phyloP scores from a whole-genome alignment of 352 stramenopile species.

The Phytophthora parvispora region DNA sequence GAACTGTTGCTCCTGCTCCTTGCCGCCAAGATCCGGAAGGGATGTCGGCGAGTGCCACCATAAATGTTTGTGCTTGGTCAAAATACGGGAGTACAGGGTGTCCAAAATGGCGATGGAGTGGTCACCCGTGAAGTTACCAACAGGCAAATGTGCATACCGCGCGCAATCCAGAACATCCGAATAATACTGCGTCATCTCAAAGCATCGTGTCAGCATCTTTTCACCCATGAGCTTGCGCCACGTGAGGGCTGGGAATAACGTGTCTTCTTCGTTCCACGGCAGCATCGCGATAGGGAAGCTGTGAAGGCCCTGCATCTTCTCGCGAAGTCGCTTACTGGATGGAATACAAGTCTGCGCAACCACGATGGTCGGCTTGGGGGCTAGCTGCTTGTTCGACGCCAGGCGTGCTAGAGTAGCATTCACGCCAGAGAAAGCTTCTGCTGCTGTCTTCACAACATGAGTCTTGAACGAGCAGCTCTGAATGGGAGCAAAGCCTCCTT shows the following conservation, averaged over 20 bases:
- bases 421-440: slow-evolving; percentile 84
- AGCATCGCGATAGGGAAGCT: slow-evolving; percentile 95
- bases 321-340: slow-evolving; percentile 71
- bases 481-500: slow-evolving; percentile 42
- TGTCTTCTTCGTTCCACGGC: slow-evolving; percentile 83
- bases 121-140: slow-evolving; percentile 96
- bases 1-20: slow-evolving; percentile 91
- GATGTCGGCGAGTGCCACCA: slow-evolving; percentile 96
- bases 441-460: slow-evolving; percentile 82
- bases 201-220: slow-evolving; percentile 77
- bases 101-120: slow-evolving; percentile 94
- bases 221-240: slow-evolving; percentile 93
- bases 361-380: slow-evolving; percentile 88
- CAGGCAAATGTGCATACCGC: slow-evolving; percentile 93
- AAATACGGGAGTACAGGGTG: slow-evolving; percentile 93
- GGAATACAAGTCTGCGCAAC: slow-evolving; percentile 78
- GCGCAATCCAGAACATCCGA: slow-evolving; percentile 90
- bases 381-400: slow-evolving; percentile 84
- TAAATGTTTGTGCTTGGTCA: slow-evolving; percentile 95
- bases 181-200: slow-evolving; percentile 92
- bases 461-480: slow-evolving; percentile 65
- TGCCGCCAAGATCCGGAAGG: slow-evolving; percentile 91
- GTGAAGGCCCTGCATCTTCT: slow-evolving; percentile 91
- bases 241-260: slow-evolving; percentile 92
- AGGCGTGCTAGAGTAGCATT: slow-evolving; percentile 91